A percentile compares a stretch with the other conserved stretches of the same genome.
Conservation (phyloP, 352 stramenopile genomes). For the Phytophthora syringae region DNA sequence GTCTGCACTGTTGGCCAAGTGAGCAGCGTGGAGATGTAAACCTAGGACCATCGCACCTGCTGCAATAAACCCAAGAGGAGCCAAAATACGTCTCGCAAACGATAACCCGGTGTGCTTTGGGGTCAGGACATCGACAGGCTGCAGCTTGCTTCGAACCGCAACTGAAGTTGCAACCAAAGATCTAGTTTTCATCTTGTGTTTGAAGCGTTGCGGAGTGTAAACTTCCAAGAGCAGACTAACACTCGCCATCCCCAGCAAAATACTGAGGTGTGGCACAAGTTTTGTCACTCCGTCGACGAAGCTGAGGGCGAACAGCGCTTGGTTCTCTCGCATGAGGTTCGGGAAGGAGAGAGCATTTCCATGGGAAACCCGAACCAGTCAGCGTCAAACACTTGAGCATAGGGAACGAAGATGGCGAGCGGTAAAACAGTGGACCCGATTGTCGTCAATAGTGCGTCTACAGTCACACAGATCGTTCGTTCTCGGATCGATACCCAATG, state of each 20-base stretch:
- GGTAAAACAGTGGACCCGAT: too few species aligned
- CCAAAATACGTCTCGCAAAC: slow-evolving; percentile 8
- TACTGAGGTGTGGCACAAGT: slow-evolving; percentile 44
- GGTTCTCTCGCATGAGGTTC: slow-evolving; percentile 55
- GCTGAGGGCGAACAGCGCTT: slow-evolving; percentile 41
- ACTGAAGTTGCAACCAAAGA: neutral
- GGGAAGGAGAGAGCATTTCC: slow-evolving; percentile 44
- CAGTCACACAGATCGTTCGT: slow-evolving; percentile 27
- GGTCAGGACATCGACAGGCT: neutral
- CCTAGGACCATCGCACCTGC: slow-evolving; percentile 17
- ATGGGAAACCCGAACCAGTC: slow-evolving; percentile 38
- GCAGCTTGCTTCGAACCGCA: neutral
- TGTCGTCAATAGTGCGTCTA: slow-evolving; percentile 23
- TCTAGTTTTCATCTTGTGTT: neutral
- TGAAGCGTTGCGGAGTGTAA: slow-evolving; percentile 9
- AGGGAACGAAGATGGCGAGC: slow-evolving; percentile 27
- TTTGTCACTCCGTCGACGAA: slow-evolving; percentile 39
- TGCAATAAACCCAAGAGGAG: slow-evolving; percentile 26
- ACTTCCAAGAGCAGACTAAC: slow-evolving; percentile 36
- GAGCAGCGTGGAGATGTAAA: slow-evolving; percentile 18
- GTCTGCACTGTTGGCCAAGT: slow-evolving; percentile 7
- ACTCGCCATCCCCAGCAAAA: slow-evolving; percentile 43
- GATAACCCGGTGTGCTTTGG: neutral
- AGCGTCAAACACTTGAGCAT: slow-evolving; percentile 37
- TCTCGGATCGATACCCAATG: slow-evolving; percentile 15